Percentiles rank a stretch among this genome's conserved stretches.
These are phyloP conservation scores for Leucaena leucocephala DNA, from an alignment of 306 rosid genomes.

Conservation along the genomic window DNA sequence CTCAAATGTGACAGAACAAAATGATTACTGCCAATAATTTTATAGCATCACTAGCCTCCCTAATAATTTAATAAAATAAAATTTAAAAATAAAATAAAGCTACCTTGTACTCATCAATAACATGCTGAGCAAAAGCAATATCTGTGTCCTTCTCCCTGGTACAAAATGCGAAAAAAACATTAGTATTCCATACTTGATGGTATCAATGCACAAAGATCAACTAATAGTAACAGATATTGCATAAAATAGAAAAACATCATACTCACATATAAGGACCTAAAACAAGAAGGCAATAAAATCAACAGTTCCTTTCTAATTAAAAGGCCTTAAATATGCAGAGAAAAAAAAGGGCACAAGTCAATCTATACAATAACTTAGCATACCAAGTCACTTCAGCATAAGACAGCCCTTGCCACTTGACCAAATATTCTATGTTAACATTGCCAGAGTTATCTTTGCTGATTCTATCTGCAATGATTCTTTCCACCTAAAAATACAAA, in stretches of 20 bases:
- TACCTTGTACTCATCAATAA: slow-evolving; percentile 96
- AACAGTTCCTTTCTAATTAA: slow-evolving; percentile 20
- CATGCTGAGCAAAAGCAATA: slow-evolving; percentile 91
- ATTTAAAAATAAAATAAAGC: neutral
- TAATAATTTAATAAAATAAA: no score
- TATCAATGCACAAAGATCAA: slow-evolving; percentile 10
- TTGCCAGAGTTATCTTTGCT: slow-evolving; percentile 72
- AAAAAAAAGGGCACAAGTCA: slow-evolving; percentile 10
- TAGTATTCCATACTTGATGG: slow-evolving; percentile 37
- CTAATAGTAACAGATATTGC: neutral
- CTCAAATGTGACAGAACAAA: slow-evolving; percentile 38
- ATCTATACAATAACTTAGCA: slow-evolving; percentile 31
- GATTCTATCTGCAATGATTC: slow-evolving; percentile 88
- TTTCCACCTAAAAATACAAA: slow-evolving; percentile 69
- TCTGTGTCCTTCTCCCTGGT: slow-evolving; percentile 95
- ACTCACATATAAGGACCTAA: neutral
- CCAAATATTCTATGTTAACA: slow-evolving; percentile 88
- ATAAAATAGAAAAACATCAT: neutral
- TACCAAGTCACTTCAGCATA: slow-evolving; percentile 99
- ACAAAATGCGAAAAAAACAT: slow-evolving; percentile 25
- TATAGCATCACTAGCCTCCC: no score
- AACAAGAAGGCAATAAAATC: slow-evolving; percentile 4
- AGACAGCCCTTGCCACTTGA: slow-evolving; percentile 99
- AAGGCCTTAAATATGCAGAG: neutral
- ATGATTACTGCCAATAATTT: neutral